phyloP scores from a whole-genome alignment of 225 moss, liverwort and hornwort species.

The Thuidium tamariscinum region DNA sequence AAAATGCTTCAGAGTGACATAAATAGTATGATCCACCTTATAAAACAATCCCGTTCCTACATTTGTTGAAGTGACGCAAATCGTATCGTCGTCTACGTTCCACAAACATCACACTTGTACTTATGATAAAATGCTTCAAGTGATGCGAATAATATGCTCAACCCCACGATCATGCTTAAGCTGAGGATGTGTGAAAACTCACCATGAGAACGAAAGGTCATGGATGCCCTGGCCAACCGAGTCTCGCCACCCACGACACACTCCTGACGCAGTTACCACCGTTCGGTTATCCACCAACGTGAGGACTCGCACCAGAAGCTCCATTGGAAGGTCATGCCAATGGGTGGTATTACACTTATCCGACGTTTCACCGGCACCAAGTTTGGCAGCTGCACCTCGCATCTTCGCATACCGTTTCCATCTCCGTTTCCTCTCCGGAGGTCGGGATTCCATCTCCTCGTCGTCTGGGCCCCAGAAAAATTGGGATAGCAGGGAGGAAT shows the following conservation, averaged over 20 bases:
- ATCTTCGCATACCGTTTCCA: conserved; percentile 48
- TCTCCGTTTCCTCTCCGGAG: conserved; percentile 53
- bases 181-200: background rate
- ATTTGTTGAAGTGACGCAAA: background rate
- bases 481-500: conserved; percentile 29
- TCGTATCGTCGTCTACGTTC: background rate
- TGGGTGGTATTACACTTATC: conserved; percentile 22
- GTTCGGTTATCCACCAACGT: conserved; percentile 62
- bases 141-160: background rate
- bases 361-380: conserved; percentile 4
- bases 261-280: conserved; percentile 57
- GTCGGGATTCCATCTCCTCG: conserved; percentile 72
- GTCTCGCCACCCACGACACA: conserved; percentile 74
- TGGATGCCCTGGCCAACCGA: conserved; percentile 61
- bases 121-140: background rate
- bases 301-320: conserved; percentile 67
- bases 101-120: background rate
- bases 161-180: background rate
- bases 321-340: conserved; percentile 81
- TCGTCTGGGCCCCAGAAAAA: conserved; percentile 54
- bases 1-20: background rate
- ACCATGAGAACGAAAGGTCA: conserved; percentile 80
- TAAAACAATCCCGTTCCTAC: background rate
- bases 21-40: background rate
- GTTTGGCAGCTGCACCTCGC: background rate